These are phyloP conservation scores for Botrytis byssoidea DNA, from an alignment of 2,329 filamentous ascomycete genomes.

Conservation along the genomic window DNA sequence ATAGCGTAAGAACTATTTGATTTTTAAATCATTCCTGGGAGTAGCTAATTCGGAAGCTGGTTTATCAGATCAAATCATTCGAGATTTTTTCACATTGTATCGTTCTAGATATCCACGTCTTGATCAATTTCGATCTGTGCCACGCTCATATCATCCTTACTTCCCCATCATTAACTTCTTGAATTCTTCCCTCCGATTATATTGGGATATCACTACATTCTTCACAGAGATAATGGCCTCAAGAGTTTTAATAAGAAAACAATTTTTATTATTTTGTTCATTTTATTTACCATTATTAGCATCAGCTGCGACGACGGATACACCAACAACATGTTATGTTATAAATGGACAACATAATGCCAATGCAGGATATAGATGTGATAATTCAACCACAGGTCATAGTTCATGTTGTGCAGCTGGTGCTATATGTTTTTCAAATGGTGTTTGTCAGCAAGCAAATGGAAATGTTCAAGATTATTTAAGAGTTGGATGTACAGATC, in stretches of 20 bases:
- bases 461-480: constrained; percentile 28
- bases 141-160: neutral
- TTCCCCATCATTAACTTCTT: neutral
- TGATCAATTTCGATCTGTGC: neutral
- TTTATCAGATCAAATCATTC: neutral
- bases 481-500: constrained; percentile 34
- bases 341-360: constrained; percentile 24
- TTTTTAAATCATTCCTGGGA: neutral
- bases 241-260: neutral
- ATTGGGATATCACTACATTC: neutral
- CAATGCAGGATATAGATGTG: constrained; percentile 26
- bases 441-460: constrained; percentile 29
- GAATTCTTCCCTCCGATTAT: neutral
- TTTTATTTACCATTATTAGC: neutral
- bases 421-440: constrained; percentile 31
- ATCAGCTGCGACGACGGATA: constrained; percentile 3
- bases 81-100: neutral
- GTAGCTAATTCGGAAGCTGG: neutral
- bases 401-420: constrained; percentile 28
- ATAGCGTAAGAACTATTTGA: neutral
- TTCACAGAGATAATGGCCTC: constrained; percentile 3
- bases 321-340: constrained; percentile 29
- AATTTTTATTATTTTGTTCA: constrained; percentile 8
- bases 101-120: neutral
- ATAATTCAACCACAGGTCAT: constrained; percentile 30